A percentile compares a stretch with the other conserved stretches of the same genome.
phyloP scores from a whole-genome alignment of 805 yeast genomes.

The Priceomyces castillae region DNA sequence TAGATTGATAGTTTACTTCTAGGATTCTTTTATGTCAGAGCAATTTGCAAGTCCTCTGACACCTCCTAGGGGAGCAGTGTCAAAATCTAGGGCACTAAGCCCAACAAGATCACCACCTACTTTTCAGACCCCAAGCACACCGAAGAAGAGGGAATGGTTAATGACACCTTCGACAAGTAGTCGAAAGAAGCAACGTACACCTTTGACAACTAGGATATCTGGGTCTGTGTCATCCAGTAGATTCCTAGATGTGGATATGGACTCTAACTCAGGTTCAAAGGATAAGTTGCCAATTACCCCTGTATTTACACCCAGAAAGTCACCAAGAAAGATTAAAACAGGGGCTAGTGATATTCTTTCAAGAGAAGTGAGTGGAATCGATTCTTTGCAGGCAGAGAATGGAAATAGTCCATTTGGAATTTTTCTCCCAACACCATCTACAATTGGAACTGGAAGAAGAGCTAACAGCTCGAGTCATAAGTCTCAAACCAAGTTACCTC shows the following conservation, averaged over 20 bases:
- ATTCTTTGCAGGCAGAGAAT: constrained; percentile 1
- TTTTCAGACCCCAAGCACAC: constrained; percentile 10
- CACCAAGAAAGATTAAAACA: constrained; percentile 23
- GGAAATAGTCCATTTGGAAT: constrained; percentile 20
- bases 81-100: constrained; percentile 1
- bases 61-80: constrained; percentile 10
- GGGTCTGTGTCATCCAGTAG: neutral
- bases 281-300: constrained; percentile 23
- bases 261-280: neutral
- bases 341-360: constrained; percentile 14
- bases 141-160: constrained; percentile 5
- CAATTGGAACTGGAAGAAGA: constrained; percentile 37
- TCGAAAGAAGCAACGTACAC: constrained; percentile 2
- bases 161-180: constrained; percentile 6
- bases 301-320: constrained; percentile 31
- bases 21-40: constrained; percentile 6
- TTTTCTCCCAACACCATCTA: constrained; percentile 37
- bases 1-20: neutral
- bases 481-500: constrained; percentile 5
- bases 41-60: constrained; percentile 11
- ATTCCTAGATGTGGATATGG: neutral
- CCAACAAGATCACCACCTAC: constrained; percentile 6
- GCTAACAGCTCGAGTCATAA: constrained; percentile 7
- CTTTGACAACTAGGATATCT: neutral
- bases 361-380: constrained; percentile 8